These are phyloP conservation scores for Takakia lepidozioides DNA, from an alignment of 225 moss, liverwort and hornwort species.

Conservation along the genomic window DNA sequence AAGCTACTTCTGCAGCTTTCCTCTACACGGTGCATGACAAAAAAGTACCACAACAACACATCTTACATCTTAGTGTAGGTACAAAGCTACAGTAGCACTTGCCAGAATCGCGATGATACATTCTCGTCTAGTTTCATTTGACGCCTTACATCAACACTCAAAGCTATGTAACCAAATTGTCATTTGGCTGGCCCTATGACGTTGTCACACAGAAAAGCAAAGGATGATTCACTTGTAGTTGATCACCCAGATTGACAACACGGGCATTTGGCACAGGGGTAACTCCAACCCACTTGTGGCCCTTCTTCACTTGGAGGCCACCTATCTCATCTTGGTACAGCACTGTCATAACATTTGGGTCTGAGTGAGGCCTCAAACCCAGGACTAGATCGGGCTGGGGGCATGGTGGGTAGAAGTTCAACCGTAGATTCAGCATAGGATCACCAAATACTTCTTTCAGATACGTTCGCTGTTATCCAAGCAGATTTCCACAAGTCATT, in stretches of 20 bases:
- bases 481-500: too few relatives aligned
- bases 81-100: too few relatives aligned
- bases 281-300: conserved; percentile 20
- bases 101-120: too few relatives aligned
- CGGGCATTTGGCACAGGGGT: conserved; percentile 19
- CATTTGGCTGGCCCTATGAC: too few relatives aligned
- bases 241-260: conserved; percentile 36
- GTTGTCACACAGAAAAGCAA: too few relatives aligned
- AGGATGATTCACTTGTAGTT: conserved; percentile 20
- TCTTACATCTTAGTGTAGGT: neutral
- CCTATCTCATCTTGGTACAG: conserved; percentile 23
- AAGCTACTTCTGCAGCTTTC: too few relatives aligned
- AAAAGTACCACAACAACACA: neutral
- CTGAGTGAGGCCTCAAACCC: conserved; percentile 27
- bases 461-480: conserved; percentile 15
- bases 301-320: conserved; percentile 36
- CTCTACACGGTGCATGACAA: too few relatives aligned
- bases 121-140: too few relatives aligned
- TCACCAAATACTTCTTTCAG: conserved; percentile 23
- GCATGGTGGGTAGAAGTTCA: conserved; percentile 38
- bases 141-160: neutral
- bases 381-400: conserved; percentile 23
- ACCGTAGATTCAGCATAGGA: conserved; percentile 16
- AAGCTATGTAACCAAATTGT: neutral
- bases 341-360: conserved; percentile 29